These are phyloP conservation scores for Vishniacozyma victoriae DNA, from an alignment of 768 basidiomycete species.

Conservation along the genomic window DNA sequence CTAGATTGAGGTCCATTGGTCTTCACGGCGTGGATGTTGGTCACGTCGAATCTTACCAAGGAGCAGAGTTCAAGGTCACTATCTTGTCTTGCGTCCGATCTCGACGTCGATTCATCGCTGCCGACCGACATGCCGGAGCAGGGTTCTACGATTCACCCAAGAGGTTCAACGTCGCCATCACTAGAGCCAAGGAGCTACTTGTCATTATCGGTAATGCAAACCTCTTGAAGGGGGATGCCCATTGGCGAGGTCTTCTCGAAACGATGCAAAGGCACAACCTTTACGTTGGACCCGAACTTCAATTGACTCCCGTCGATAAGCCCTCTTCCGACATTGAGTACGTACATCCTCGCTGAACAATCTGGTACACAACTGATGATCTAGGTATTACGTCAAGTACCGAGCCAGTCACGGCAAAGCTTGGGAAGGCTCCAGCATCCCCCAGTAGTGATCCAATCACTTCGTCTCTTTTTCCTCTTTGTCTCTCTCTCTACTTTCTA, in stretches of 20 bases:
- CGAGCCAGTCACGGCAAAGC: too few species aligned
- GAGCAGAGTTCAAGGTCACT: slow-evolving; percentile 41
- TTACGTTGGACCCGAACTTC: slow-evolving; percentile 23
- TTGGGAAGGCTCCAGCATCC: too few species aligned
- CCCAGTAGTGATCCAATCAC: too few species aligned
- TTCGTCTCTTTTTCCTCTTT: too few species aligned
- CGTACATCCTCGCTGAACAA: too few species aligned
- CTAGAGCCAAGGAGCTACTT: slow-evolving; percentile 47
- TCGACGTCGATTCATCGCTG: slow-evolving; percentile 30
- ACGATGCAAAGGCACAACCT: slow-evolving; percentile 37
- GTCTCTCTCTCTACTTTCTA: too few species aligned
- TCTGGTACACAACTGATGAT: too few species aligned
- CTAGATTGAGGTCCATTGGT: slow-evolving; percentile 24
- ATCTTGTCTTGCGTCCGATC: slow-evolving; percentile 38
- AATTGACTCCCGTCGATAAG: too few species aligned
- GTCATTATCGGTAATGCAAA: slow-evolving; percentile 45
- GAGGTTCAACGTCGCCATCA: slow-evolving; percentile 49
- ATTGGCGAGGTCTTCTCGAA: slow-evolving; percentile 44
- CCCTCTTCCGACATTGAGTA: too few species aligned
- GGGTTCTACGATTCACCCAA: slow-evolving; percentile 46
- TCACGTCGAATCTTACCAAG: slow-evolving; percentile 47
- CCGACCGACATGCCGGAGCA: slow-evolving; percentile 39
- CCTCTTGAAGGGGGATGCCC: slow-evolving; percentile 40
- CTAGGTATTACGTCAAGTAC: too few species aligned
- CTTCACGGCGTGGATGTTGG: slow-evolving; percentile 46